Percentiles rank a stretch among this genome's conserved stretches.
These are phyloP conservation scores for Tulasnella sp. DNA, from an alignment of 768 basidiomycete genomes.

Conservation along the genomic window DNA sequence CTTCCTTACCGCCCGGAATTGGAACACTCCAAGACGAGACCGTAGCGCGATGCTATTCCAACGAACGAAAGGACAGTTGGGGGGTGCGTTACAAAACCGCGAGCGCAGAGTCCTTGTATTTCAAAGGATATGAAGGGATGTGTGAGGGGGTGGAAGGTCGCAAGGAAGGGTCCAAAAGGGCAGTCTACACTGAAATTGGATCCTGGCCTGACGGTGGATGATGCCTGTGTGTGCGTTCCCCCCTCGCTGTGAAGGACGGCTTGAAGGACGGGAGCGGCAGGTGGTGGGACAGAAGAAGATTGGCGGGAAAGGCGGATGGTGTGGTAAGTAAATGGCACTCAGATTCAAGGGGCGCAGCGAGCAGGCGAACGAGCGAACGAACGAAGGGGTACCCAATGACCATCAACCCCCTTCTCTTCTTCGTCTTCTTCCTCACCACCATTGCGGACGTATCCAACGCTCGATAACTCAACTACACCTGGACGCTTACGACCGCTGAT, in stretches of 20 bases:
- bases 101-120: neutral
- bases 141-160: neutral
- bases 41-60: neutral
- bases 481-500: no score
- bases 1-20: neutral
- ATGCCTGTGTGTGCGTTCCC: neutral
- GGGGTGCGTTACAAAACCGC: neutral
- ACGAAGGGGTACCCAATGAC: neutral
- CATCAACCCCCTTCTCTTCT: neutral
- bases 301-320: neutral
- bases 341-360: neutral
- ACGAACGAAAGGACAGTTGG: neutral
- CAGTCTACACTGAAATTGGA: neutral
- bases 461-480: no score
- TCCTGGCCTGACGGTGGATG: neutral
- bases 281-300: no score
- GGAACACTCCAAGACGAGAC: neutral
- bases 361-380: neutral
- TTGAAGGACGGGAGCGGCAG: neutral
- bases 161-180: neutral
- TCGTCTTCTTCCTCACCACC: neutral
- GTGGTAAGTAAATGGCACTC: neutral
- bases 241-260: neutral
- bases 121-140: neutral
- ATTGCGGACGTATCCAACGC: neutral